A percentile compares a stretch with the other conserved stretches of the same genome.
Conservation (phyloP, 805 yeast species). For the Pichia manshurica region DNA sequence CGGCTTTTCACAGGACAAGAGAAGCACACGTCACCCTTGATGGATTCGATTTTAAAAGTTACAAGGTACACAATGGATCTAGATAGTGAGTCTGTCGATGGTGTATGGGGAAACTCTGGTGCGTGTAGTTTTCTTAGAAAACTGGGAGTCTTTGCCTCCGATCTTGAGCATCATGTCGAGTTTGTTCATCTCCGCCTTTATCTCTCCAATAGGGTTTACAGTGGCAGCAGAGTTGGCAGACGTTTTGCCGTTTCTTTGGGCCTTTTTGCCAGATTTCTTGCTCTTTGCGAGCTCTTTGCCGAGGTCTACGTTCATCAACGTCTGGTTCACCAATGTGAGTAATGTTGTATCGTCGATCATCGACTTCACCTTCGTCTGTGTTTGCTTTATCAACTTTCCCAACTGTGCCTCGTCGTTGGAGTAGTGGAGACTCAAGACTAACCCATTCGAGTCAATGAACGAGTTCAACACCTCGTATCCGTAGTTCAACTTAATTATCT, state of each 20-base stretch:
- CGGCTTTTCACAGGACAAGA: no score
- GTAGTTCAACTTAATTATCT: conserved; percentile 40
- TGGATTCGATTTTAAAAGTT: background rate
- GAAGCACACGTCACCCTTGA: no score
- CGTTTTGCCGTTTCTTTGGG: background rate
- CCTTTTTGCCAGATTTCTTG: conserved; percentile 1
- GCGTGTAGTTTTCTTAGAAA: conserved; percentile 26
- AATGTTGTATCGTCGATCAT: conserved; percentile 38
- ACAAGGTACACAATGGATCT: conserved; percentile 4
- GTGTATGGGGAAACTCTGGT: conserved; percentile 50
- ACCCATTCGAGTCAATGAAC: conserved; percentile 67
- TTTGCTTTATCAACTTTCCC: conserved; percentile 40
- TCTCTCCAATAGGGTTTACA: conserved; percentile 11
- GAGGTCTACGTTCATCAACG: conserved; percentile 27
- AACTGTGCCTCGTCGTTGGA: conserved; percentile 43
- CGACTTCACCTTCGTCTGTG: conserved; percentile 33
- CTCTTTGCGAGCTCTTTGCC: conserved; percentile 19
- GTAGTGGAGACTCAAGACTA: conserved; percentile 54
- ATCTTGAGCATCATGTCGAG: conserved; percentile 23
- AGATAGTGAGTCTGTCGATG: conserved; percentile 42
- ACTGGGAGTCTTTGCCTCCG: conserved; percentile 17
- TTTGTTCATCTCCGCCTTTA: conserved; percentile 23
- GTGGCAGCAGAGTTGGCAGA: background rate
- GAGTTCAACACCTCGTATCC: conserved; percentile 60
- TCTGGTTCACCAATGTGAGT: conserved; percentile 44